A percentile compares a stretch with the other conserved stretches of the same genome.
Evolutionary conservation across 768 basidiomycete genomes (phyloP).

Genomic region (Obba rivulosa): DNA sequence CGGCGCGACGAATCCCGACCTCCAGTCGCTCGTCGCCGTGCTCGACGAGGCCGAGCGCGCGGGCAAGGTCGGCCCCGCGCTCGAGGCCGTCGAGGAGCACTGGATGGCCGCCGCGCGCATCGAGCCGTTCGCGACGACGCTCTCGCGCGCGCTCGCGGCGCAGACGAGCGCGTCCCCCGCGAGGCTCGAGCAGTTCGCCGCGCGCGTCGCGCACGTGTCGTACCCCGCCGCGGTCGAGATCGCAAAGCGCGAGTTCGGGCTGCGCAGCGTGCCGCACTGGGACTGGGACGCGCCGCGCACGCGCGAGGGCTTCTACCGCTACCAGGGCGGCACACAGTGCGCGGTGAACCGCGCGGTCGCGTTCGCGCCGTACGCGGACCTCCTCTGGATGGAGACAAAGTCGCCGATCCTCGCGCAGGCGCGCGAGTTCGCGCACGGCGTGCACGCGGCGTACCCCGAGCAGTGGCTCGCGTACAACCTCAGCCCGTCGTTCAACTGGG

Average conservation of each 20-base stretch:
- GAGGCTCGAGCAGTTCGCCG: conserved; percentile 56
- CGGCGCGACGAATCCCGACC: conserved; percentile 73
- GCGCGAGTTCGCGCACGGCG: conserved; percentile 85
- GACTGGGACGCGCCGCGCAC: conserved; percentile 94
- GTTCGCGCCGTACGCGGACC: conserved; percentile 90
- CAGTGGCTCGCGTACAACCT: conserved; percentile 98
- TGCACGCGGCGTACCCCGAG: conserved; percentile 73
- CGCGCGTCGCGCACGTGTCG: conserved; percentile 61
- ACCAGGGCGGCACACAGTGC: conserved; percentile 94
- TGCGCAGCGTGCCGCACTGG: conserved; percentile 78
- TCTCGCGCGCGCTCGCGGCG: conserved; percentile 61
- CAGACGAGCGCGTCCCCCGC: conserved; percentile 44
- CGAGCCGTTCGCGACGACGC: conserved; percentile 67
- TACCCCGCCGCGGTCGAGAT: conserved; percentile 65
- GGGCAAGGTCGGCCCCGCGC: conserved; percentile 71
- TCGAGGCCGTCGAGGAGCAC: conserved; percentile 85
- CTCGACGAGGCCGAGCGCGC: conserved; percentile 83
- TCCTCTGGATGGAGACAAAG: conserved; percentile 97
- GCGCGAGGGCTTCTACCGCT: conserved; percentile 94
- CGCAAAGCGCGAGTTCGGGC: conserved; percentile 74
- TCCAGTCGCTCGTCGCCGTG: conserved; percentile 66
- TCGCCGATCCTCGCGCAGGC: conserved; percentile 91
- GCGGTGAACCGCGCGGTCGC: conserved; percentile 89
- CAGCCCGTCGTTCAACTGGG: conserved; percentile 92
- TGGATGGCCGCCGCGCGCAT: conserved; percentile 81